Percentiles rank a stretch among this genome's conserved stretches.
Conservation (phyloP, 2,329 filamentous ascomycete species). For the Calonectria leucothoes region DNA sequence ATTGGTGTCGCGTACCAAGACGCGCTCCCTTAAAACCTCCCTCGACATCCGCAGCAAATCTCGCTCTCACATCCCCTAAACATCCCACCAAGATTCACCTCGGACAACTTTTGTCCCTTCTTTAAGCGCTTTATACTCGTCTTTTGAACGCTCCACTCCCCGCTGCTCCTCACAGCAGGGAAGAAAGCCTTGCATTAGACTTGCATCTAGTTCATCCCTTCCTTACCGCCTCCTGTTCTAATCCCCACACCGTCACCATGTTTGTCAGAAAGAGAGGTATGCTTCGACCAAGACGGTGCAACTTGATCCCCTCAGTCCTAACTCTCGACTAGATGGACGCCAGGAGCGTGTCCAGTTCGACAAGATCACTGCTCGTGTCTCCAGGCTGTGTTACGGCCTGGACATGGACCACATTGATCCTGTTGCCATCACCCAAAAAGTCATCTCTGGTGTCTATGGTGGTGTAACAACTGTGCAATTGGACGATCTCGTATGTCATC, state of each 20-base stretch:
- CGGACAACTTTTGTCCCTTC: conserved; percentile 25
- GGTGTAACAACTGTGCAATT: conserved; percentile 97
- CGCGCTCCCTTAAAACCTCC: conserved; percentile 53
- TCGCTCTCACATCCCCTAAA: conserved; percentile 39
- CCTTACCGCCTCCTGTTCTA: conserved; percentile 33
- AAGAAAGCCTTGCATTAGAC: conserved; percentile 37
- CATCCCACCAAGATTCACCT: conserved; percentile 33
- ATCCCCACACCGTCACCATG: conserved; percentile 57
- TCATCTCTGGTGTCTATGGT: conserved; percentile 99
- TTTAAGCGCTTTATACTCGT: conserved; percentile 22
- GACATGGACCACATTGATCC: conserved; percentile 96
- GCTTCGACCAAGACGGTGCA: conserved; percentile 43
- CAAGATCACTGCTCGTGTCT: conserved; percentile 99
- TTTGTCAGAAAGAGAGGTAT: conserved; percentile 73
- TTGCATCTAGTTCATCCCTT: conserved; percentile 33
- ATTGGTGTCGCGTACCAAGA: conserved; percentile 49
- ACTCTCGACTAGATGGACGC: conserved; percentile 82
- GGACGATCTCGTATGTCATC: conserved; percentile 87
- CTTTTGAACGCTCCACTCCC: conserved; percentile 36
- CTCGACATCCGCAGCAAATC: conserved; percentile 38
- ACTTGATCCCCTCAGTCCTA: conserved; percentile 34
- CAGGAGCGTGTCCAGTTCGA: conserved; percentile 99
- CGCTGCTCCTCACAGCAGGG: conserved; percentile 39
- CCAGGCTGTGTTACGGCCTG: conserved; percentile 95
- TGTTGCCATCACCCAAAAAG: conserved; percentile 98